Evolutionary conservation across 2,329 filamentous ascomycete genomes (phyloP).

Genomic region (Knoxdaviesia proteae): DNA sequence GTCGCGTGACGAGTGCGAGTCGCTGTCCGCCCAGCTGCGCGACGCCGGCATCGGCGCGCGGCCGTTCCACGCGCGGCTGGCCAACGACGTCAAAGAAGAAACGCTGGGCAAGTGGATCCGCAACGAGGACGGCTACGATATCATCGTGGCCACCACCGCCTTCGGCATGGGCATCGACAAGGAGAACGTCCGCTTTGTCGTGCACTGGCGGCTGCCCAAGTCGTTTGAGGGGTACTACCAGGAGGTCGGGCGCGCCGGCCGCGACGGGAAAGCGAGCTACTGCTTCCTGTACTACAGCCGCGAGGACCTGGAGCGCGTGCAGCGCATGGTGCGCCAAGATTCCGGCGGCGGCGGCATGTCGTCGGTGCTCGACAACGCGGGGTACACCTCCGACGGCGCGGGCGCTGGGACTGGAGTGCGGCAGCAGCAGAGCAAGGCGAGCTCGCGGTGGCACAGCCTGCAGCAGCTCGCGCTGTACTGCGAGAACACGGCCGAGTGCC

Average conservation of each 20-base stretch:
- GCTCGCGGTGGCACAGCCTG: constrained; percentile 27
- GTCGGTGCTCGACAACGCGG: constrained; percentile 4
- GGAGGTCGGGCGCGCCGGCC: constrained; percentile 76
- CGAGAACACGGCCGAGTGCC: constrained; percentile 51
- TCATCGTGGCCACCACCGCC: constrained; percentile 86
- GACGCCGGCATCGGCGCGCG: constrained; percentile 51
- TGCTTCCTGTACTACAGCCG: constrained; percentile 85
- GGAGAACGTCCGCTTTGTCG: constrained; percentile 79
- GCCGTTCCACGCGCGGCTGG: constrained; percentile 50
- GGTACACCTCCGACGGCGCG: neutral
- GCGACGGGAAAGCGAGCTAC: constrained; percentile 69
- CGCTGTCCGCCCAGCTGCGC: constrained; percentile 42
- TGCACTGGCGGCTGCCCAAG: constrained; percentile 85
- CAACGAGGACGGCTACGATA: constrained; percentile 58
- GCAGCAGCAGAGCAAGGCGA: neutral
- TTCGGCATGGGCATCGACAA: constrained; percentile 99
- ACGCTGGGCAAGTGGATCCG: constrained; percentile 52
- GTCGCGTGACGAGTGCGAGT: constrained; percentile 54
- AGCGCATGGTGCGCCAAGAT: constrained; percentile 28
- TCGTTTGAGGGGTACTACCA: constrained; percentile 94
- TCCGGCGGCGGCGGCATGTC: constrained; percentile 16
- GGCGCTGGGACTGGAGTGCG: neutral
- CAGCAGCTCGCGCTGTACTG: constrained; percentile 59
- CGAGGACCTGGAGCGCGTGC: constrained; percentile 63
- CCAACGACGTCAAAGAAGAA: constrained; percentile 47